A percentile compares a stretch with the other conserved stretches of the same genome.
Evolutionary conservation across 106 monocot genomes (phyloP).

Genomic region (Dendrobium officinale): DNA sequence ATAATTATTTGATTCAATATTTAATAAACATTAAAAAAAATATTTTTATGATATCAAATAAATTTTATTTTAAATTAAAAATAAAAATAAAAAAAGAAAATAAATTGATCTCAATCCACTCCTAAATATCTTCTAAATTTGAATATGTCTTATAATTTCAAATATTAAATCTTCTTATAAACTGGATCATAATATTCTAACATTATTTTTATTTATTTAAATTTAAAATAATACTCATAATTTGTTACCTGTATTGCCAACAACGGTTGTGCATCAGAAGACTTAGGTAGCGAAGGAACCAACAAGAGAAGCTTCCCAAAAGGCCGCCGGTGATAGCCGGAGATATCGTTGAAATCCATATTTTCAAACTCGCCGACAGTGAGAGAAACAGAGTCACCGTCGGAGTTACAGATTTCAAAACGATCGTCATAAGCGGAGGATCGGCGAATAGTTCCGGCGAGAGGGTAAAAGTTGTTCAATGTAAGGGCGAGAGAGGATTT

Average conservation of each 20-base stretch:
- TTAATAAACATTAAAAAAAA: no score
- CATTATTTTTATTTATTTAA: no score
- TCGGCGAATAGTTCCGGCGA: slow-evolving; percentile 27
- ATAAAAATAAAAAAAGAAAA: no score
- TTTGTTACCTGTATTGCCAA: background rate
- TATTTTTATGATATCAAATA: no score
- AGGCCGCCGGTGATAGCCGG: background rate
- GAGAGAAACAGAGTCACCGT: slow-evolving; percentile 15
- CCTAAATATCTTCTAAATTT: no score
- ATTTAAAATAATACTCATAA: no score
- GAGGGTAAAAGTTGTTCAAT: slow-evolving; percentile 40
- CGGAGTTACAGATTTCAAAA: background rate
- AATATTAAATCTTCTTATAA: no score
- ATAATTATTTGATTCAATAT: no score
- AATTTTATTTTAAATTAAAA: no score
- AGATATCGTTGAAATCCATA: slow-evolving; percentile 5
- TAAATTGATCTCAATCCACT: no score
- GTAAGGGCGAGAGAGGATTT: slow-evolving; percentile 44
- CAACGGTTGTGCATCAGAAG: background rate
- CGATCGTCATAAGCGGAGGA: background rate
- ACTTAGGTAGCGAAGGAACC: background rate
- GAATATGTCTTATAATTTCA: no score
- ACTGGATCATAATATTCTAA: no score
- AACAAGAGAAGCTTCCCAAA: background rate
- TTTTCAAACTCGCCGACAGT: background rate